Conservation (phyloP, 2,329 filamentous ascomycete species). For the Fusarium mangiferae region DNA sequence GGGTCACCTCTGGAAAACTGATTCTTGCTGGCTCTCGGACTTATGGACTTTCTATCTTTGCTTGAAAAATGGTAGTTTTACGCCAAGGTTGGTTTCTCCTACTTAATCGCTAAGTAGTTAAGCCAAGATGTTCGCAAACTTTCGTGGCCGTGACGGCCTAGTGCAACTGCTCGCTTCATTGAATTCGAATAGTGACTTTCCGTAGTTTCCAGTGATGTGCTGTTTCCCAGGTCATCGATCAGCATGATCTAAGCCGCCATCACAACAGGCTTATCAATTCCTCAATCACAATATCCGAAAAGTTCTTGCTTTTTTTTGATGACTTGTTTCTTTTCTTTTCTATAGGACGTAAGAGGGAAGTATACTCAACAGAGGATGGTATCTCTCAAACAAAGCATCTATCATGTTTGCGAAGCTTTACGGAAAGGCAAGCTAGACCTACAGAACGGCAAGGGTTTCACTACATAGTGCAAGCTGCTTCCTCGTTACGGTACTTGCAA, state of each 20-base stretch:
- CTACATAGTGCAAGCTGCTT: not conserved
- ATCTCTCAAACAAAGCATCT: no score
- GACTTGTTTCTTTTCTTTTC: not conserved
- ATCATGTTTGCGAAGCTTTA: not conserved
- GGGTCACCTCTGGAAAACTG: not conserved
- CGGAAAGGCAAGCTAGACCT: no score
- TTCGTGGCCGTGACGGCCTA: no score
- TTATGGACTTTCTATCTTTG: no score
- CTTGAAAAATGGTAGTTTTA: not conserved
- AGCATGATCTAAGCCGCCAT: not conserved
- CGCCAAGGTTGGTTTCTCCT: no score
- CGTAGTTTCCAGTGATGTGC: not conserved
- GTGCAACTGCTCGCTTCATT: not conserved
- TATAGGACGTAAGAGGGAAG: rapidly evolving
- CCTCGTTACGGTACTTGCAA: not conserved
- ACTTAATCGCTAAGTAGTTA: not conserved
- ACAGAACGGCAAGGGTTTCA: not conserved
- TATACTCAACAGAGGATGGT: not conserved
- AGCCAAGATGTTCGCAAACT: not conserved
- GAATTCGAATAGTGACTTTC: not conserved
- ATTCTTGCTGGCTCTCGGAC: not conserved
- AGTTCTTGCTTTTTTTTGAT: no score
- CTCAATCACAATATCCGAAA: not conserved
- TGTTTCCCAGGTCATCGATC: not conserved
- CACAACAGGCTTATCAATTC: not conserved